Evolutionary conservation across 257 asterid genomes (phyloP), one percentile per base, ranked within the genome.

Genomic region (Apocynum venetum): DNA sequence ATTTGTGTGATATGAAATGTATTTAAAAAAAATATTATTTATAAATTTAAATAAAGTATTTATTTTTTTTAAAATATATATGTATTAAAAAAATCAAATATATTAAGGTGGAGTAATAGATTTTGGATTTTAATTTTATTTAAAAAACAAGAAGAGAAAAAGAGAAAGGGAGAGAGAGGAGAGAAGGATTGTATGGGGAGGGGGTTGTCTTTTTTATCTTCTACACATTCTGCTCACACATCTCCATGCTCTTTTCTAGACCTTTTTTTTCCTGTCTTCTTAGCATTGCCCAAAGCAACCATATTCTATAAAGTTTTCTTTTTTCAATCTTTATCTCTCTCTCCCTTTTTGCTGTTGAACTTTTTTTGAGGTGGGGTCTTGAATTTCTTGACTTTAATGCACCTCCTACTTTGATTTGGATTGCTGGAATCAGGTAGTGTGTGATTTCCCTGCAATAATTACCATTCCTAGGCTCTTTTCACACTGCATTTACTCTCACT

Each of bases 331-430:
- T 74, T 65, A 8, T 36, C 6, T 36, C 41, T 43, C 41, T 56
- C 53, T 44, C 19, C 55, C 43, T 31, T 35, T 64, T 73, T 73
- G 31, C 13, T 51, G 55, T 8, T 49, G 72, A 59, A 17, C 72
- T 72, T 72, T 78, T 67, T 63, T 10, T 56, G 71, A 31, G 75
- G 70, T 68, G 76, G 80, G 80, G 71, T 70, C 76, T 31, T 35
- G 43, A 51, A 68, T 31, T 53, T 77, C 41, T 73, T 56, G 70
- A 79, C 82, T 79, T 79, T 53, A 79, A 64, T 53, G 75, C 74
- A 53, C 6, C 47, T 43, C 77, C 66, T n/a, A 40, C 67, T 52
- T 47, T 74, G 57, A 64, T 53, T 52, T 52, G 61, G 38, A 53
- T 53, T 53, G 14, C 12, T 49, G 40, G 31, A 10, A 43, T 73